A percentile compares a stretch with the other conserved stretches of the same genome.
Conservation (phyloP, 106 monocot species). For the Agapanthus africanus region DNA sequence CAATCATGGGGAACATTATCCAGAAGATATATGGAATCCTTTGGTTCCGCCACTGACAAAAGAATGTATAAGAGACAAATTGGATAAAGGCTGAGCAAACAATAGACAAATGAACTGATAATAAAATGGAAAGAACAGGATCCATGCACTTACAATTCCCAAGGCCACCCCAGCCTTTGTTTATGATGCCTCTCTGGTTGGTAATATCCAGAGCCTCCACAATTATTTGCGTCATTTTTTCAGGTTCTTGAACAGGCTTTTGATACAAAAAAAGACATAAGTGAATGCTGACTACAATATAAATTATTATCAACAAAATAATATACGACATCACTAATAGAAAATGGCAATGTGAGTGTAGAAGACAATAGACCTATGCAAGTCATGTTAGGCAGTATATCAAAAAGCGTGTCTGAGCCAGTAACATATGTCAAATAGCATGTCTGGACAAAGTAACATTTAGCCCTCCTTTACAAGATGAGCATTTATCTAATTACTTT, state of each 20-base stretch:
- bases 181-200: slow-evolving; percentile 27
- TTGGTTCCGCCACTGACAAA: slow-evolving; percentile 17
- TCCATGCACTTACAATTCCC: slow-evolving; percentile 23
- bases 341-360: neutral
- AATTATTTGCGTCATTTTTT: slow-evolving; percentile 25
- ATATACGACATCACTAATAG: too few species aligned
- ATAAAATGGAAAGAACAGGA: neutral
- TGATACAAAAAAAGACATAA: too few species aligned
- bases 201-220: slow-evolving; percentile 24
- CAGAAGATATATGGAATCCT: slow-evolving; percentile 59
- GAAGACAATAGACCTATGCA: too few species aligned
- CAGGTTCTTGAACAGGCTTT: slow-evolving; percentile 31
- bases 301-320: too few species aligned
- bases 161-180: slow-evolving; percentile 33
- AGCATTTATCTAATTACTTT: too few species aligned
- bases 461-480: neutral
- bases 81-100: neutral
- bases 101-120: neutral
- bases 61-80: neutral
- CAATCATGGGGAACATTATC: slow-evolving; percentile 98
- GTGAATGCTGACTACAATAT: too few species aligned
- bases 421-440: neutral
- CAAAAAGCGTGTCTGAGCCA: too few species aligned
- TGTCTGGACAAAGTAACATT: neutral
- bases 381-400: too few species aligned